A percentile compares a stretch with the other conserved stretches of the same genome.
These are phyloP conservation scores for Kurtzmaniella quercitrusa DNA, from an alignment of 1,139 yeast species.

Conservation along the genomic window DNA sequence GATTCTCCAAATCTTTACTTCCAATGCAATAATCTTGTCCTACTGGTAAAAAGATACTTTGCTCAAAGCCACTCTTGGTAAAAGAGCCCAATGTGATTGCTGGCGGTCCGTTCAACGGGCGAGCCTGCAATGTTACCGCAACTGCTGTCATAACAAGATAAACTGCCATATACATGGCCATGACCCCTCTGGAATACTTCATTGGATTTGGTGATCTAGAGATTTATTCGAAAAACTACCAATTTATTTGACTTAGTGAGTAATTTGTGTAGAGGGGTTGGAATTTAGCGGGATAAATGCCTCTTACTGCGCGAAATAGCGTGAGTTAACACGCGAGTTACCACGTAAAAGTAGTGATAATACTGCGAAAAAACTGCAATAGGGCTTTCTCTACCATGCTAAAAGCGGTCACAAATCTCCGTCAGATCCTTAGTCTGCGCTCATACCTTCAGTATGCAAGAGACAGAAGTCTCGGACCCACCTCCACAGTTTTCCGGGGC, in stretches of 20 bases:
- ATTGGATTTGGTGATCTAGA: too few relatives aligned
- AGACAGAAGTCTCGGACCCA: background rate
- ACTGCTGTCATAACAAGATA: background rate
- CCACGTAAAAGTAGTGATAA: too few relatives aligned
- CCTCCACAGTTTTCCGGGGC: conserved; percentile 57
- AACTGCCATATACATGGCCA: background rate
- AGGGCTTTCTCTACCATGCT: background rate
- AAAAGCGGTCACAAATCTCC: background rate
- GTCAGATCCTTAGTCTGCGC: background rate
- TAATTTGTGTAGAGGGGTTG: too few relatives aligned
- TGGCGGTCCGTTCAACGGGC: conserved; percentile 10
- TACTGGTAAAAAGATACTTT: conserved; percentile 1
- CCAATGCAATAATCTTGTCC: conserved; percentile 27
- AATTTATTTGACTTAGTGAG: too few relatives aligned
- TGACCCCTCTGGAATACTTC: background rate
- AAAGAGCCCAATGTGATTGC: conserved; percentile 14
- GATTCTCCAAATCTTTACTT: conserved; percentile 22
- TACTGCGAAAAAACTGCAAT: too few relatives aligned
- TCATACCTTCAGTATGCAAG: background rate
- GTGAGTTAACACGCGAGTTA: too few relatives aligned
- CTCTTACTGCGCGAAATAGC: too few relatives aligned
- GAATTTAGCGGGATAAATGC: too few relatives aligned
- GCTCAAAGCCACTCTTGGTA: conserved; percentile 8
- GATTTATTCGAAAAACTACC: too few relatives aligned
- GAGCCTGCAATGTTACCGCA: conserved; percentile 8